phyloP scores from a whole-genome alignment of 2,329 filamentous ascomycete genomes.

The Talaromyces piceae region DNA sequence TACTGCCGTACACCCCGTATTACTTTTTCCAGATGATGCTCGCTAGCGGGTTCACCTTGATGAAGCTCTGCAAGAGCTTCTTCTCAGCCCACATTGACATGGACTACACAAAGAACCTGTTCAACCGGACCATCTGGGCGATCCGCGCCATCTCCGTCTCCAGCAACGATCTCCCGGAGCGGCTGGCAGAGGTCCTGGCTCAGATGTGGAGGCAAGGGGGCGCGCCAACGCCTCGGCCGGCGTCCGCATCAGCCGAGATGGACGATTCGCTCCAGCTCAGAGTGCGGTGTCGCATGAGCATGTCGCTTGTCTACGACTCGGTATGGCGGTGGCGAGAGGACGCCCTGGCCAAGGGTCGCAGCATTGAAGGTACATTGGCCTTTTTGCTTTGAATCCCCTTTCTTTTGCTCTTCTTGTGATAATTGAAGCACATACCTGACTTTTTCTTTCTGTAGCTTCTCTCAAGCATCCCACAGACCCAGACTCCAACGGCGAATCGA shows the following conservation, averaged over 20 bases:
- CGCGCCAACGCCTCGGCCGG: conserved; percentile 21
- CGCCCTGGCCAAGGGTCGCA: conserved; percentile 61
- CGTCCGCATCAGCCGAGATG: conserved; percentile 23
- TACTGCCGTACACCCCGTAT: conserved; percentile 49
- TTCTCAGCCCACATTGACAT: conserved; percentile 52
- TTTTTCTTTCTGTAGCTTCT: conserved; percentile 50
- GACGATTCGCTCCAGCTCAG: conserved; percentile 52
- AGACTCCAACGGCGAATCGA: conserved; percentile 68
- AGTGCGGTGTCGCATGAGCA: conserved; percentile 59
- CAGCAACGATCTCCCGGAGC: conserved; percentile 56
- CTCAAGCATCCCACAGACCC: conserved; percentile 82
- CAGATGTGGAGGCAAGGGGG: conserved; percentile 55
- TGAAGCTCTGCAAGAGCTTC: conserved; percentile 61
- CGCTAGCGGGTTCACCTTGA: conserved; percentile 55
- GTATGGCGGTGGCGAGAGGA: conserved; percentile 62
- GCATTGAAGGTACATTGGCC: conserved; percentile 58
- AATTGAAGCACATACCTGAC: no score
- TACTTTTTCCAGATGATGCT: conserved; percentile 63
- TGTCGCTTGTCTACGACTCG: conserved; percentile 60
- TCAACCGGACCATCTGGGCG: conserved; percentile 52
- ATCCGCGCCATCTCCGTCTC: conserved; percentile 54
- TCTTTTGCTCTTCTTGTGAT: not conserved
- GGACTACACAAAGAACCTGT: conserved; percentile 49
- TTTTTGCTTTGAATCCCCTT: conserved; percentile 13
- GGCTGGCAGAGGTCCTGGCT: conserved; percentile 57